Conservation (phyloP, 1,284 basidiomycete species). For the Sporisorium exsertum region DNA sequence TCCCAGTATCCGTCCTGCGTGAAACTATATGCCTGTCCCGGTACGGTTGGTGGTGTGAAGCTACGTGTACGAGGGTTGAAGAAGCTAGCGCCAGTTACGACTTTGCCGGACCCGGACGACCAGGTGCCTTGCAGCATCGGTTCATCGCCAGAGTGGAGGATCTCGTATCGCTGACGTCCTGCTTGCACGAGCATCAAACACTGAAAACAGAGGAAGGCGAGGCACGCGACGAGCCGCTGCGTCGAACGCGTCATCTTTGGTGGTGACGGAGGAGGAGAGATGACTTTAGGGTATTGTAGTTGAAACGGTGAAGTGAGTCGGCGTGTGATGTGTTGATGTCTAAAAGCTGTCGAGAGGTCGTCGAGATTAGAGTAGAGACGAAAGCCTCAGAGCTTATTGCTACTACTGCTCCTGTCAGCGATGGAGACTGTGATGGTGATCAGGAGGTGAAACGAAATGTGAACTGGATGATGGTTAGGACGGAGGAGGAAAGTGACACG, state of each 20-base stretch:
- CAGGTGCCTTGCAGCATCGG: slow-evolving; percentile 60
- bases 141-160: slow-evolving; percentile 37
- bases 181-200: slow-evolving; percentile 17
- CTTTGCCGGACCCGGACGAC: slow-evolving; percentile 60
- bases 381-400: not conserved
- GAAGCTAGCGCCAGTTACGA: slow-evolving; percentile 61
- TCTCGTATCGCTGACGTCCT: slow-evolving; percentile 38
- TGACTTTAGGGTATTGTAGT: too few relatives aligned
- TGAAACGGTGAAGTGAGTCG: not conserved
- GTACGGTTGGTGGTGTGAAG: slow-evolving; percentile 59
- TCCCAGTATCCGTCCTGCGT: slow-evolving; percentile 68
- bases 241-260: slow-evolving; percentile 16
- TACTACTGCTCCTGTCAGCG: not conserved
- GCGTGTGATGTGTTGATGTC: not conserved
- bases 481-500: not conserved
- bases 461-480: not conserved
- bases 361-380: not conserved
- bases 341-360: not conserved
- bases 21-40: slow-evolving; percentile 67
- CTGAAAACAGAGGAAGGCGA: slow-evolving; percentile 13
- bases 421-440: not conserved
- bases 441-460: not conserved
- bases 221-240: slow-evolving; percentile 17
- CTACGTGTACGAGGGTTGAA: slow-evolving; percentile 64
- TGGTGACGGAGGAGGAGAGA: too few relatives aligned